Conservation (phyloP, 139 green algal species). For the Spirogloea muscicola region DNA sequence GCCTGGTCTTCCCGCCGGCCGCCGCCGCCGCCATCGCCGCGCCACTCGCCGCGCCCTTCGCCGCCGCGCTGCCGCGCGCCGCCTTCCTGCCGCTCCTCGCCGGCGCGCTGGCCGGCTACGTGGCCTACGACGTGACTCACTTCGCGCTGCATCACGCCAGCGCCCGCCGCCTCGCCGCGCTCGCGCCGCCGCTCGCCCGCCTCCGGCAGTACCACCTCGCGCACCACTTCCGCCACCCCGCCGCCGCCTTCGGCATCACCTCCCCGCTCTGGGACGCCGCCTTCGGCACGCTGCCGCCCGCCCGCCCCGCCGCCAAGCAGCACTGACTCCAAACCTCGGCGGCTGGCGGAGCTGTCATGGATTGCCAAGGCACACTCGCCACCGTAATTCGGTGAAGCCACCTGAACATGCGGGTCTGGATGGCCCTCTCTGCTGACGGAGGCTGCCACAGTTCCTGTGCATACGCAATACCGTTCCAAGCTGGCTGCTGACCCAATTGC, state of each 20-base stretch:
- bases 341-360: too few species aligned
- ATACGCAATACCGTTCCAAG: too few species aligned
- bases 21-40: slow-evolving; percentile 50
- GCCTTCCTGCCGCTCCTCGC: slow-evolving; percentile 10
- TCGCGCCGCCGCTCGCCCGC: background rate
- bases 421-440: too few species aligned
- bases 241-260: slow-evolving; percentile 71
- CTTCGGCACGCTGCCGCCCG: slow-evolving; percentile 58
- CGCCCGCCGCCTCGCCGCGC: background rate
- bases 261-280: slow-evolving; percentile 68
- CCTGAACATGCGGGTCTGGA: too few species aligned
- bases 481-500: too few species aligned
- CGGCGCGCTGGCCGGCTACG: slow-evolving; percentile 80
- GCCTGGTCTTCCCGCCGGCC: slow-evolving; percentile 89
- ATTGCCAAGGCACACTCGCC: too few species aligned
- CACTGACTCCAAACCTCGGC: too few species aligned
- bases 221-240: slow-evolving; percentile 73
- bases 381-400: too few species aligned
- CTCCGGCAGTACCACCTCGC: slow-evolving; percentile 60
- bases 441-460: too few species aligned
- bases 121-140: slow-evolving; percentile 86
- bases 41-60: slow-evolving; percentile 7
- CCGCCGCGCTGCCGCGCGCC: background rate
- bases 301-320: too few species aligned
- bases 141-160: slow-evolving; percentile 61